These are phyloP conservation scores for Yamadazyma takamatsuzukensis DNA, from an alignment of 805 yeast species.

Conservation along the genomic window DNA sequence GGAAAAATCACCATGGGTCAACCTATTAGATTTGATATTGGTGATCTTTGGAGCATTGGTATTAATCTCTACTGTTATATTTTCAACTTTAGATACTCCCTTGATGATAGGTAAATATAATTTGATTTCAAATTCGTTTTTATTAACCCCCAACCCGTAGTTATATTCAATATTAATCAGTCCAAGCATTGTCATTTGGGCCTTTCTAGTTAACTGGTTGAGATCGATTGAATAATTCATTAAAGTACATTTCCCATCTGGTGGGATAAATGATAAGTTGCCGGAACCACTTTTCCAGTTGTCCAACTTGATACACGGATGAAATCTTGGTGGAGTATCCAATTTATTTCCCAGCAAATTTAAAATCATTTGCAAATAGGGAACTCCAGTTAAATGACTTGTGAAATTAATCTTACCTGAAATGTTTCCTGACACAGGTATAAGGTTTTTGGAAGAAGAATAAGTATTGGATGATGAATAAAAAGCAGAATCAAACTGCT, in stretches of 20 bases:
- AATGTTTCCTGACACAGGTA: slow-evolving; percentile 51
- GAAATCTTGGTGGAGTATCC: slow-evolving; percentile 59
- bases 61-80: slow-evolving; percentile 24
- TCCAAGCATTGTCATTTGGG: slow-evolving; percentile 36
- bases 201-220: slow-evolving; percentile 13
- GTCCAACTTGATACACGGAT: slow-evolving; percentile 59
- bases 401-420: slow-evolving; percentile 62
- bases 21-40: slow-evolving; percentile 53
- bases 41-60: slow-evolving; percentile 15
- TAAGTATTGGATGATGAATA: slow-evolving; percentile 17
- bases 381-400: slow-evolving; percentile 74
- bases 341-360: slow-evolving; percentile 41
- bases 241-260: slow-evolving; percentile 72
- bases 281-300: slow-evolving; percentile 49
- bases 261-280: slow-evolving; percentile 70
- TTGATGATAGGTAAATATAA: slow-evolving; percentile 38
- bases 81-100: slow-evolving; percentile 31
- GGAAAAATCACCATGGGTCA: slow-evolving; percentile 76
- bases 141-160: slow-evolving; percentile 48
- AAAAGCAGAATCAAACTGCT: slow-evolving; percentile 27
- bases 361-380: slow-evolving; percentile 60
- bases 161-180: slow-evolving; percentile 46
- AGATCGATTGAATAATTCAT: slow-evolving; percentile 64
- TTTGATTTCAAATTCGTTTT: slow-evolving; percentile 62
- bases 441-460: slow-evolving; percentile 14